phyloP scores from a whole-genome alignment of 768 basidiomycete species.

The Suillus cothurnatus region DNA sequence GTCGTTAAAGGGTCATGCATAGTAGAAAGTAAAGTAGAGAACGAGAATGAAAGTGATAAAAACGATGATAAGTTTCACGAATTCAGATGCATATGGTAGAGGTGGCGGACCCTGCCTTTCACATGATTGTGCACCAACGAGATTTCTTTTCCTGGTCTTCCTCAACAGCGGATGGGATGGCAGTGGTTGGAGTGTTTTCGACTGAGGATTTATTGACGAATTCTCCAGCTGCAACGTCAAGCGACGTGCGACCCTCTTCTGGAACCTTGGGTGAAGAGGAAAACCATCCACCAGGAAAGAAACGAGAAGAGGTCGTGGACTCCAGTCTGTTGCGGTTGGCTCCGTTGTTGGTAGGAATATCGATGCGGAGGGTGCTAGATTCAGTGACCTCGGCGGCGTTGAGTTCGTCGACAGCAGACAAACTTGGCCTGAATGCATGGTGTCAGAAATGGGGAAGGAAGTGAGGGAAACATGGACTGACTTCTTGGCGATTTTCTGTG shows the following conservation, averaged over 20 bases:
- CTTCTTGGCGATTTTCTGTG: slow-evolving; percentile 13
- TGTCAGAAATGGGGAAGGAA: slow-evolving; percentile 9
- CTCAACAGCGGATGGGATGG: slow-evolving; percentile 14
- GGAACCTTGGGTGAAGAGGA: slow-evolving; percentile 39
- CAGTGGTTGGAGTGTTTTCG: slow-evolving; percentile 10
- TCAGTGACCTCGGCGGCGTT: slow-evolving; percentile 1
- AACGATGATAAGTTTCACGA: slow-evolving; percentile 5
- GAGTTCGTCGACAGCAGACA: slow-evolving; percentile 13
- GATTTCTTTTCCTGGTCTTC: slow-evolving; percentile 18
- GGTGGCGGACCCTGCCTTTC: slow-evolving; percentile 2
- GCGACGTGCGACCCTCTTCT: slow-evolving; percentile 45
- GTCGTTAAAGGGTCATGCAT: slow-evolving; percentile 6
- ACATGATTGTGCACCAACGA: slow-evolving; percentile 22
- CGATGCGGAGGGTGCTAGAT: slow-evolving; percentile 13
- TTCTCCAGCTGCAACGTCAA: slow-evolving; percentile 54
- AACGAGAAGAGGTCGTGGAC: slow-evolving; percentile 56
- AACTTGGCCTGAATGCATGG: slow-evolving; percentile 6
- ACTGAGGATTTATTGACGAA: slow-evolving; percentile 29
- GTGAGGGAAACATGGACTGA: slow-evolving; percentile 9
- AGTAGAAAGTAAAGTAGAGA: neutral
- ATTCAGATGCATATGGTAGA: slow-evolving; percentile 16
- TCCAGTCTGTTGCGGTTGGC: slow-evolving; percentile 42
- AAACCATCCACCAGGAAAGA: slow-evolving; percentile 60
- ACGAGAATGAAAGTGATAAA: slow-evolving; percentile 6
- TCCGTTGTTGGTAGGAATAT: slow-evolving; percentile 18